These are phyloP conservation scores for Phytophthora uliginosa DNA, from an alignment of 352 stramenopile genomes.

Conservation along the genomic window DNA sequence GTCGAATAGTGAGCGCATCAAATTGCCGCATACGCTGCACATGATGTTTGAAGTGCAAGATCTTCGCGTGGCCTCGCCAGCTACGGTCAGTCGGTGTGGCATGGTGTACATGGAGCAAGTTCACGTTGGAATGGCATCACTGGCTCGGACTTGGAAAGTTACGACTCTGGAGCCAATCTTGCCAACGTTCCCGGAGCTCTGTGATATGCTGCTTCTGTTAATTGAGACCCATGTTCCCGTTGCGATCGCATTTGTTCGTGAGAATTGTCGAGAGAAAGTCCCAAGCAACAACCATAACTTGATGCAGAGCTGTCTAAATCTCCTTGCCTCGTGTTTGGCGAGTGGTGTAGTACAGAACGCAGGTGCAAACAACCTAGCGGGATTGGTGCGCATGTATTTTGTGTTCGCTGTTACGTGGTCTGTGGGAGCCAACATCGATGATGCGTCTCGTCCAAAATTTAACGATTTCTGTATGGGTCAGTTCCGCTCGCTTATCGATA, in stretches of 20 bases:
- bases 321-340: slow-evolving; percentile 80
- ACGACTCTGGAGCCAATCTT: slow-evolving; percentile 82
- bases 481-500: slow-evolving; percentile 69
- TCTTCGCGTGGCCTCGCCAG: slow-evolving; percentile 88
- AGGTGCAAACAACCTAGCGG: slow-evolving; percentile 60
- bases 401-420: slow-evolving; percentile 90
- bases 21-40: slow-evolving; percentile 86
- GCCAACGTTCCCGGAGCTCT: slow-evolving; percentile 57
- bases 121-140: slow-evolving; percentile 79
- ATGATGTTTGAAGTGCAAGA: slow-evolving; percentile 97
- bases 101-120: slow-evolving; percentile 96
- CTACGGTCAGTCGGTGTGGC: slow-evolving; percentile 90
- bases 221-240: slow-evolving; percentile 87
- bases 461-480: slow-evolving; percentile 90
- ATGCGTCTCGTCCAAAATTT: slow-evolving; percentile 83
- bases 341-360: slow-evolving; percentile 50
- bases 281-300: slow-evolving; percentile 91
- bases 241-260: slow-evolving; percentile 90
- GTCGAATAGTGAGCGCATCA: slow-evolving; percentile 91
- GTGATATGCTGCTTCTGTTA: slow-evolving; percentile 73
- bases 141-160: slow-evolving; percentile 82
- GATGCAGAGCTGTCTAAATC: slow-evolving; percentile 90
- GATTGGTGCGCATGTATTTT: slow-evolving; percentile 88
- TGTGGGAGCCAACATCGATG: slow-evolving; percentile 90
- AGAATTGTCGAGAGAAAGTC: slow-evolving; percentile 92